Evolutionary conservation across 129 eudicot species (phyloP), one percentile per base, ranked within the genome.

Genomic region (Artemisia argyi): DNA sequence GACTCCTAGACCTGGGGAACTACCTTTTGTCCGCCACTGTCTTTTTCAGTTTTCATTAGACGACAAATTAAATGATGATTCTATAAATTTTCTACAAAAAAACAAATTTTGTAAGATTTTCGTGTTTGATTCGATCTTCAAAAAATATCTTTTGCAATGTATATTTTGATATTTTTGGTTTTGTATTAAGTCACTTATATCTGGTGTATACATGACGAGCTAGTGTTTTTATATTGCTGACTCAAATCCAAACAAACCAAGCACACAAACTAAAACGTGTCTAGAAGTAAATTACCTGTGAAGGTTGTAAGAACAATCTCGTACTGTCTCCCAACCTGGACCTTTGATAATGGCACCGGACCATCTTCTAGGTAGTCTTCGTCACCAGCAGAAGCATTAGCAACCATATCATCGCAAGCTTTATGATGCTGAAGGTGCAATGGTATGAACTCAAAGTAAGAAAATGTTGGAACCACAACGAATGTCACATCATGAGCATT

Each of bases 381-480:
- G 64, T 74, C 80, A 22, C 17, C 64, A 30, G 16, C 60, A 20
- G 11, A 60, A 2, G 19, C 55, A 14, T 3, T 4, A 30, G 26
- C 61, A 32, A 50, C 61, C 16, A 14, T 19, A 11, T 53, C 24
- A 19, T 15, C 15, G 4, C 28, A 26, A 49, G 35, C 74, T 58
- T 72, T 67, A 18, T 73, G 74, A 47, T 74, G 66, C 46, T 63
- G 76, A 28, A 84, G 80, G 61, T 78, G 65, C 46, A 92, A 87
- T 2, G 96, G 98, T 48, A 92, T 86, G 79, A 92, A 92, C 79
- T 92, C 98, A 69, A 84, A 92, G 79, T 86, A 92, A 7, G 91
- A 77, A 73, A 89, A 79, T 5, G 87, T 83, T 1, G 98, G 98
- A 56, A 92, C 64, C 35, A 92, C 96, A 0, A 96, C 83, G 72